Conservation (phyloP, 768 basidiomycete genomes). For the Suillus americanus region DNA sequence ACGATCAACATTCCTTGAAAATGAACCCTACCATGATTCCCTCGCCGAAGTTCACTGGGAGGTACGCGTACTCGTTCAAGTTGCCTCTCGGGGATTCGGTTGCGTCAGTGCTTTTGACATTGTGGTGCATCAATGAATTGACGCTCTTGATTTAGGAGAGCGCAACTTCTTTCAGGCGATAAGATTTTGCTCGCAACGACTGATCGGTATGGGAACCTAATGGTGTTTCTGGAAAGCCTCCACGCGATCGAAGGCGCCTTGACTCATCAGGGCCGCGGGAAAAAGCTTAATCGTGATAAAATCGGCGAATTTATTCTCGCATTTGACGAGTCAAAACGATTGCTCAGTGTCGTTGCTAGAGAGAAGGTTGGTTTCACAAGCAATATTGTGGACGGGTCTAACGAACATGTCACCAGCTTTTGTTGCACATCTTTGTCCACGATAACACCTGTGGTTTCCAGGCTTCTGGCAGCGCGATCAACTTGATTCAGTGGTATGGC, state of each 20-base stretch:
- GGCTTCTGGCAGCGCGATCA: slow-evolving; percentile 39
- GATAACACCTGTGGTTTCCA: slow-evolving; percentile 47
- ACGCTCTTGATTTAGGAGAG: slow-evolving; percentile 22
- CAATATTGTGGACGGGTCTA: neutral
- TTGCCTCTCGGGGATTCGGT: slow-evolving; percentile 21
- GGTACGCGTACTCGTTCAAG: slow-evolving; percentile 15
- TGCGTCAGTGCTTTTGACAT: neutral
- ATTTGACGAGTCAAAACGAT: slow-evolving; percentile 51
- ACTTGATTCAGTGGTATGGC: slow-evolving; percentile 45
- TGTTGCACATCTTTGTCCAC: slow-evolving; percentile 46
- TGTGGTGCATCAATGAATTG: neutral
- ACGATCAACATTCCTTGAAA: slow-evolving; percentile 30
- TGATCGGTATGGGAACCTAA: slow-evolving; percentile 33
- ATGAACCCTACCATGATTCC: slow-evolving; percentile 22
- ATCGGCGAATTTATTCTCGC: slow-evolving; percentile 47
- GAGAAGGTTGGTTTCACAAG: slow-evolving; percentile 34
- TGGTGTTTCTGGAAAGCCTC: slow-evolving; percentile 40
- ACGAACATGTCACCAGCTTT: slow-evolving; percentile 24
- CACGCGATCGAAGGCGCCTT: slow-evolving; percentile 34
- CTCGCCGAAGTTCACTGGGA: slow-evolving; percentile 18
- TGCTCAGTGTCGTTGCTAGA: slow-evolving; percentile 45
- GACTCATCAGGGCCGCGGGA: slow-evolving; percentile 19
- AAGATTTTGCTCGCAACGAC: slow-evolving; percentile 43
- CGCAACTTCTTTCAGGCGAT: slow-evolving; percentile 43
- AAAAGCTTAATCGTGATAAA: slow-evolving; percentile 43